Evolutionary conservation across 2,329 filamentous ascomycete genomes (phyloP).

Genomic region (Zalaria sp.): DNA sequence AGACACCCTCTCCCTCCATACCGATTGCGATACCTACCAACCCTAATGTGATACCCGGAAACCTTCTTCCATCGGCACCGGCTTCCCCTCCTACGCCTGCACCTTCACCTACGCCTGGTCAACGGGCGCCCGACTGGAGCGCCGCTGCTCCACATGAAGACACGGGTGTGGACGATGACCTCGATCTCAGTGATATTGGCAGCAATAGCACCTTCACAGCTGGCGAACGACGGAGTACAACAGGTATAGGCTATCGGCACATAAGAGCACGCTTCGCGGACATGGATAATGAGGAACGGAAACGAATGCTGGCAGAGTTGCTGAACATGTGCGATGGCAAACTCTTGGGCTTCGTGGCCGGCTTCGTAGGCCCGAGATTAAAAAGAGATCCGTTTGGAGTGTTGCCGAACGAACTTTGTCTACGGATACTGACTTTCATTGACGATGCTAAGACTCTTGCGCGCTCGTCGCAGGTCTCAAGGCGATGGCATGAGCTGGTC

Average conservation of each 20-base stretch:
- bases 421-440: constrained; percentile 83
- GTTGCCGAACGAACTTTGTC: constrained; percentile 80
- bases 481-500: constrained; percentile 81
- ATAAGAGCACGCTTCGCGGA: constrained; percentile 68
- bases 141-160: constrained; percentile 69
- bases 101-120: constrained; percentile 49
- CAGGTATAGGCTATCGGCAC: constrained; percentile 44
- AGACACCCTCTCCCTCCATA: constrained; percentile 23
- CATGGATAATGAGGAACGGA: constrained; percentile 60
- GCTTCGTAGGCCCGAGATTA: constrained; percentile 83
- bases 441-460: constrained; percentile 92
- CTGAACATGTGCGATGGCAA: constrained; percentile 91
- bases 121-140: constrained; percentile 58
- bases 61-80: constrained; percentile 49
- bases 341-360: constrained; percentile 87
- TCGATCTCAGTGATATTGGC: constrained; percentile 12
- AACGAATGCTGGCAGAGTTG: constrained; percentile 72
- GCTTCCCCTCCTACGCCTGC: constrained; percentile 54
- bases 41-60: constrained; percentile 38
- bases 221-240: constrained; percentile 4
- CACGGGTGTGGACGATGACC: constrained; percentile 38
- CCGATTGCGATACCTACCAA: constrained; percentile 27
- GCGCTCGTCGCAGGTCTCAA: constrained; percentile 89
- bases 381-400: constrained; percentile 94
- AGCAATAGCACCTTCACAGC: constrained; percentile 11